phyloP scores from a whole-genome alignment of 2,329 filamentous ascomycete genomes.

The Sordariomycetes sp. region DNA sequence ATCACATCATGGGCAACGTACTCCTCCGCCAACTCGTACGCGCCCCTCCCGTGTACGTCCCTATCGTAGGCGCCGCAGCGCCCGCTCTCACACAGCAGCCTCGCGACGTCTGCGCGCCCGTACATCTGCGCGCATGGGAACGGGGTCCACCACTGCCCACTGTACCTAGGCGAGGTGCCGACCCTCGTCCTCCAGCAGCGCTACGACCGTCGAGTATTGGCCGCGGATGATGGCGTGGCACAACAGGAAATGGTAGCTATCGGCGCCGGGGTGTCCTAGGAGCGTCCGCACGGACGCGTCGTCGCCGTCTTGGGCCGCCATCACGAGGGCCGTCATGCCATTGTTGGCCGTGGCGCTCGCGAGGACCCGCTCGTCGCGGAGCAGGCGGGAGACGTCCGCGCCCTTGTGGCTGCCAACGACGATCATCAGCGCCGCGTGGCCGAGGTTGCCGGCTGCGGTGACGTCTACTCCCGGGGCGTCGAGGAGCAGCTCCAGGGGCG shows the following conservation, averaged over 20 bases:
- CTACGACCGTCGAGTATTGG: not conserved
- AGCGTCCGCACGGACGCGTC: not conserved
- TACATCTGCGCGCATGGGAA: not conserved
- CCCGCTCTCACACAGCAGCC: not conserved
- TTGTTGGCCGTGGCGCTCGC: not conserved
- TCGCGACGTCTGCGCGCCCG: not conserved
- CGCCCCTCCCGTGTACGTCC: not conserved
- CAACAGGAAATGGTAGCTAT: not conserved
- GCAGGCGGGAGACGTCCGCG: not conserved
- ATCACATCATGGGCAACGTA: not conserved
- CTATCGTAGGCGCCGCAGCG: not conserved
- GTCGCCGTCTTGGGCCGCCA: not conserved
- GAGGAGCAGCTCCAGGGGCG: not conserved
- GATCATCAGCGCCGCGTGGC: not conserved
- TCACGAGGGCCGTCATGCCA: not conserved
- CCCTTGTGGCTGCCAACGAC: not conserved
- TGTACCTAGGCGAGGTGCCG: too few relatives aligned
- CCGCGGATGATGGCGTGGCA: not conserved
- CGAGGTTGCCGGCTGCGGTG: not conserved
- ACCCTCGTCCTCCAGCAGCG: not conserved
- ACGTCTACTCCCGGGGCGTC: not conserved
- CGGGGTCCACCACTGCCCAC: not conserved
- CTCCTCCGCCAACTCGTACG: not conserved
- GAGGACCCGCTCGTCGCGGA: not conserved
- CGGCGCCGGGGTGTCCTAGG: not conserved